Base-by-base conservation (phyloP, 2,329 filamentous ascomycete species). In the Monosporascus sp. region DNA sequence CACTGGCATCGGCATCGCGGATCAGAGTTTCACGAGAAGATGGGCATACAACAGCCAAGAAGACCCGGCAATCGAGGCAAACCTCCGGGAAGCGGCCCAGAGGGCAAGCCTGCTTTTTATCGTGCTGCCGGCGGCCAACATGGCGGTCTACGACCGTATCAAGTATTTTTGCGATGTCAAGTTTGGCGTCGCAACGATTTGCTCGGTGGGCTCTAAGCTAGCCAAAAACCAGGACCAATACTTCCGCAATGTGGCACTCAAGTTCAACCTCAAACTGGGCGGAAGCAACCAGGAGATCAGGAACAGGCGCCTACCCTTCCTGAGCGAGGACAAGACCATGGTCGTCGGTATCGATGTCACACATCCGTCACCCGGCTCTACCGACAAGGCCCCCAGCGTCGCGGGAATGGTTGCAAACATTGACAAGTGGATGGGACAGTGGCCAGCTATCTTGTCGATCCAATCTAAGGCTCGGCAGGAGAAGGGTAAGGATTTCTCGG, bases 271-370 rank as follows among this genome's bases (percentile, higher is more conserved):
- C 27, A 88, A 87, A 61, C 67, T 79, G 2, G 82, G 82, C 5
- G 83, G 84, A 0, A 65, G 73, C 2, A 86, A 87, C 56, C 84
- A 88, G 55, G 61, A 65, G 0, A 65, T 89, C 1, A 62, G 70
- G 2, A 59, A 69, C 11, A 62, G 65, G 0, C 72, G 79, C 51
- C 72, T 84, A 3, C 75, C 76, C 3, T 71, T 85, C 0, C 67
- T 85, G 50, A 65, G 64, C 7, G 75, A 84, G 44, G 73, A 75
- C 1, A 80, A 81, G 56, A 89, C 86, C 0, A 90, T 91, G 80
- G 69, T 91, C 5, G 80, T 91, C 22, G 87, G 88, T 0, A 79
- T 89, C 24, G 87, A 91, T 63, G 87, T 91, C 0, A 90, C 87
- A 0, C 86, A 90, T 62, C 87, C 87, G 0, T 87, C 86, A 0